Conservation (phyloP, 805 yeast genomes). For the Schizosaccharomyces lindneri region DNA sequence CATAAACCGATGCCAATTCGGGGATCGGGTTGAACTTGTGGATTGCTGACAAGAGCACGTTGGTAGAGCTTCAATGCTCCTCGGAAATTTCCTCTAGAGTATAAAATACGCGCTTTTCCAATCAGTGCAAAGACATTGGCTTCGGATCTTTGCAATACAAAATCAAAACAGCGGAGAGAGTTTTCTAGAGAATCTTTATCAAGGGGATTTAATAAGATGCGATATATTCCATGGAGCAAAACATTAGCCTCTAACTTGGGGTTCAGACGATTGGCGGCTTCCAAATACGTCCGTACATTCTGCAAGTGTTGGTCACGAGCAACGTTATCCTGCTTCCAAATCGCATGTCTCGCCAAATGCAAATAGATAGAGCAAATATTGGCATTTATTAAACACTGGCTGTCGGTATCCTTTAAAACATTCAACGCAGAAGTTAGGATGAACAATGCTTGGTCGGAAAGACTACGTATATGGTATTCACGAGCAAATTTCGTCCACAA, state of each 20-base stretch:
- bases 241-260: slow-evolving; percentile 24
- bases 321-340: slow-evolving; percentile 6
- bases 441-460: slow-evolving; percentile 33
- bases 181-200: slow-evolving; percentile 31
- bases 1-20: slow-evolving; percentile 86
- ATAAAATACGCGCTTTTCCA: slow-evolving; percentile 62
- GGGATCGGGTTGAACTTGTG: slow-evolving; percentile 61
- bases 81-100: slow-evolving; percentile 44
- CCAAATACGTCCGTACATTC: slow-evolving; percentile 1
- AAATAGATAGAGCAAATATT: slow-evolving; percentile 47
- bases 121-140: slow-evolving; percentile 32
- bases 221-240: slow-evolving; percentile 27
- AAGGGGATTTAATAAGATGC: not conserved
- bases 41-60: slow-evolving; percentile 50
- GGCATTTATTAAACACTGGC: slow-evolving; percentile 19
- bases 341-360: slow-evolving; percentile 13
- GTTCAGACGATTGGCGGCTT: slow-evolving; percentile 23
- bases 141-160: slow-evolving; percentile 25
- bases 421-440: slow-evolving; percentile 37
- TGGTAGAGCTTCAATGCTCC: slow-evolving; percentile 66
- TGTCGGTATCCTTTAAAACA: slow-evolving; percentile 8
- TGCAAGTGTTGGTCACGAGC: slow-evolving; percentile 2
- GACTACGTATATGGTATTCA: slow-evolving; percentile 46
- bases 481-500: slow-evolving; percentile 69
- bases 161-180: slow-evolving; percentile 46